Base-by-base conservation (phyloP, 371 early-diverging fungal species). In the Batkoa obscura region DNA sequence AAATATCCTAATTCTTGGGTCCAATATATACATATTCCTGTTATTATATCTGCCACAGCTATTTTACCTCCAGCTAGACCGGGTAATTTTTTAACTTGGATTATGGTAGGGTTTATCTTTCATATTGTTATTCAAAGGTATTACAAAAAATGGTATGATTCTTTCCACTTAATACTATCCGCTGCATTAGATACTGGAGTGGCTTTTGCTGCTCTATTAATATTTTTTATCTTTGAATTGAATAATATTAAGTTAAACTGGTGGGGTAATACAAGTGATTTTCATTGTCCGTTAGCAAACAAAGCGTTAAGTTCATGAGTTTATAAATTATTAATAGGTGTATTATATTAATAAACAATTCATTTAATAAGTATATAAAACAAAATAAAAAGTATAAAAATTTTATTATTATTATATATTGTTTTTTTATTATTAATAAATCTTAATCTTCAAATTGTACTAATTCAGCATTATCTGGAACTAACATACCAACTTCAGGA, bases 401-500 rank as follows among this genome's bases (percentile, higher is more conserved):
- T 23, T 23, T 23, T 23, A 23, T 23, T 23, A 23, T 23, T 23
- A 23, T 23, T 23, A 23, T 23, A 23, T 23, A 23, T 23, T 23
- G 23, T 23, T 23, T 23, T 23, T 23, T 23, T 23, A 23, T 23
- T 23, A 23, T 23, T 23, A 23, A 23, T 23, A 23, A 23, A 23
- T 23, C 23, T 23, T 23, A 23, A 23, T 72, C 71, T 36, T 66
- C 75, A 68, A 94, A 89, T 1, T 74, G 73, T 13, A 94, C 77
- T 53, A 93, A 67, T 36, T 66, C 69, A 67, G 90, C 84, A 62
- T 86, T 86, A 63, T 92, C 90, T 1, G 73, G 84, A 30, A 92
- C 95, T 58, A 93, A 67, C 37, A 93, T 89, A 35, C 94, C 95
- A 1, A 85, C 84, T 38, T 66, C 73, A 67, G 81, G 89, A 59